Evolutionary conservation across 2,329 filamentous ascomycete species (phyloP).

Genomic region (Didymella lethalis): DNA sequence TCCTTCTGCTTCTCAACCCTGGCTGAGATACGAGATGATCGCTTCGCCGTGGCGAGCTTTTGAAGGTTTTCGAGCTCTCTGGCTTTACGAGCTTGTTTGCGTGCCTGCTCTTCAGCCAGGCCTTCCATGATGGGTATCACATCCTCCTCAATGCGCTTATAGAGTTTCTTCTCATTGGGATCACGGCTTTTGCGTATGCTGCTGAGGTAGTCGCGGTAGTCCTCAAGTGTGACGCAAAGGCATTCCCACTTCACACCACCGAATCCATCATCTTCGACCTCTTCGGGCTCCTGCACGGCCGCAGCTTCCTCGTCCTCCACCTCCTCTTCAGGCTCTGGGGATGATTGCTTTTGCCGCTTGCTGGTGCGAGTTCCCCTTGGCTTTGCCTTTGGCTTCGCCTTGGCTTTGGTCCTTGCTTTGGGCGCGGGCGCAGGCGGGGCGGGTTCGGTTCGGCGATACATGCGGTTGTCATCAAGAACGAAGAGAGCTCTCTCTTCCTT

Average conservation of each 20-base stretch:
- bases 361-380: conserved; percentile 66
- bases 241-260: conserved; percentile 90
- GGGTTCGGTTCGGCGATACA: conserved; percentile 87
- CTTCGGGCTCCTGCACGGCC: conserved; percentile 45
- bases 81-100: conserved; percentile 77
- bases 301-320: conserved; percentile 47
- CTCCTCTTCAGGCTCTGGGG: conserved; percentile 52
- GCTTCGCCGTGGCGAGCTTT: conserved; percentile 91
- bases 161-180: conserved; percentile 81
- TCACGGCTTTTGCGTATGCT: conserved; percentile 79
- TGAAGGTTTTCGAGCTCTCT: conserved; percentile 82
- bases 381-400: conserved; percentile 63
- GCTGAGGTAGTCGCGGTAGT: conserved; percentile 76
- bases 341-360: conserved; percentile 72
- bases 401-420: conserved; percentile 60
- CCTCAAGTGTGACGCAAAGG: conserved; percentile 79
- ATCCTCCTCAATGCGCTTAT: conserved; percentile 75
- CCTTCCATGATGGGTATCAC: conserved; percentile 86
- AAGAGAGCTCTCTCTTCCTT: conserved; percentile 85
- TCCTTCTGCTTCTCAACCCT: conserved; percentile 80
- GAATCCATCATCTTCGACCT: conserved; percentile 66
- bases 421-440: conserved; percentile 65
- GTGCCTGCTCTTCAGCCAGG: conserved; percentile 71
- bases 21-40: conserved; percentile 86
- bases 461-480: conserved; percentile 89